phyloP scores from a whole-genome alignment of 495 filamentous ascomycete genomes.

The Collariella sp. region DNA sequence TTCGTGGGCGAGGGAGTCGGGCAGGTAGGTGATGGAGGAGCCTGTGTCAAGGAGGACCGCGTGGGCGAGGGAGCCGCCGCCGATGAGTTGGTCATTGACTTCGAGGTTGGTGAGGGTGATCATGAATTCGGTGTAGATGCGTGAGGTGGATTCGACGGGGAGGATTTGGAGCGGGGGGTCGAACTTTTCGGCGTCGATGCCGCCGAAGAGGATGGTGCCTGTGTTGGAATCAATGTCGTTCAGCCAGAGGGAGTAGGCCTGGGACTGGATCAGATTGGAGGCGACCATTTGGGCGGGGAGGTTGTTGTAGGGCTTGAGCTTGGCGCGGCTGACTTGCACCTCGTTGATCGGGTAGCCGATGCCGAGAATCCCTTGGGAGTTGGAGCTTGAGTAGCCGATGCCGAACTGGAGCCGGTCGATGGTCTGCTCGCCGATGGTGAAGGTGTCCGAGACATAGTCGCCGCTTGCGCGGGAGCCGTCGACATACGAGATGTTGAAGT shows the following conservation, averaged over 20 bases:
- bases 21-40: slow-evolving; percentile 80
- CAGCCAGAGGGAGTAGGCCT: slow-evolving; percentile 83
- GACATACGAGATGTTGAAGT: slow-evolving; percentile 89
- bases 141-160: slow-evolving; percentile 56
- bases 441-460: slow-evolving; percentile 74
- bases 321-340: slow-evolving; percentile 58
- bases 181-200: slow-evolving; percentile 77
- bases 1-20: slow-evolving; percentile 51
- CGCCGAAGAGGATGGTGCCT: slow-evolving; percentile 85
- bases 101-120: slow-evolving; percentile 60
- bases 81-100: slow-evolving; percentile 39
- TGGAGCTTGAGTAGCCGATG: slow-evolving; percentile 66
- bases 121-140: slow-evolving; percentile 63
- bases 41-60: slow-evolving; percentile 87
- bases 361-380: slow-evolving; percentile 73
- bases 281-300: slow-evolving; percentile 66
- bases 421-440: slow-evolving; percentile 55
- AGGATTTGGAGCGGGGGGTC: slow-evolving; percentile 61
- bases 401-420: slow-evolving; percentile 74
- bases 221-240: slow-evolving; percentile 68
- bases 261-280: slow-evolving; percentile 62
- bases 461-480: slow-evolving; percentile 75
- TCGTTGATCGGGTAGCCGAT: slow-evolving; percentile 85
- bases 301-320: slow-evolving; percentile 60
- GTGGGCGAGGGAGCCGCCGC: slow-evolving; percentile 47